These are phyloP conservation scores for Raffaelea ambrosiae DNA, from an alignment of 2,329 filamentous ascomycete species.

Conservation along the genomic window DNA sequence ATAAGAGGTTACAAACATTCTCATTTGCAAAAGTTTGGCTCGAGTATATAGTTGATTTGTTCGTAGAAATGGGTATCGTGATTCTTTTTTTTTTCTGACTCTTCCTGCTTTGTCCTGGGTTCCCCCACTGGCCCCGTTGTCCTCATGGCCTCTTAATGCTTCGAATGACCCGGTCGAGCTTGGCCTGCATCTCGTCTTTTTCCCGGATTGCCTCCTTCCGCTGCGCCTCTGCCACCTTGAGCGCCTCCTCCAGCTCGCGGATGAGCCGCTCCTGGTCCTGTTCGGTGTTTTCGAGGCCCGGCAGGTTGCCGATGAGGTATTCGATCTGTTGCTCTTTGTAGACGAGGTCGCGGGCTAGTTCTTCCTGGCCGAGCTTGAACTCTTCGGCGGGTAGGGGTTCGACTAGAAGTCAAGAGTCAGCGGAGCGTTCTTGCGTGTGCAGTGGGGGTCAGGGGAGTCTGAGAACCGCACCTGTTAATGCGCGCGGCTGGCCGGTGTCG, in stretches of 20 bases:
- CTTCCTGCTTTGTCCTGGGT: neutral
- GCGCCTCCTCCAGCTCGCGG: conserved; percentile 54
- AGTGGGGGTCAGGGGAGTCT: no score
- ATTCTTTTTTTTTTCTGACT: neutral
- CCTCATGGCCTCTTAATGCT: conserved; percentile 49
- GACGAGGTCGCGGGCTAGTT: conserved; percentile 68
- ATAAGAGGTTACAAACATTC: no score
- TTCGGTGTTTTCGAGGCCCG: conserved; percentile 71
- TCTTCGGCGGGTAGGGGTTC: conserved; percentile 54
- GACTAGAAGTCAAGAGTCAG: conserved; percentile 25
- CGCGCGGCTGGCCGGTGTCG: conserved; percentile 10
- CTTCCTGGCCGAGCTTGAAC: conserved; percentile 59
- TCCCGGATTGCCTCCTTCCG: conserved; percentile 55
- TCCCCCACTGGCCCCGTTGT: neutral
- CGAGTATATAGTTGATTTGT: no score
- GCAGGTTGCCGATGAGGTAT: conserved; percentile 62
- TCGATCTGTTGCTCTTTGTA: conserved; percentile 80
- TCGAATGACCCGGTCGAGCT: conserved; percentile 53
- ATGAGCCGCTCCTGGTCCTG: conserved; percentile 64
- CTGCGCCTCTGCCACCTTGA: conserved; percentile 54
- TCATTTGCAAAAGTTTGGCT: no score
- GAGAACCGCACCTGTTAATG: conserved; percentile 12
- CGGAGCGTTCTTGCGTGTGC: neutral
- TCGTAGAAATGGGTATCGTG: conserved; percentile 8
- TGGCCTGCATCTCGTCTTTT: conserved; percentile 50